These are phyloP conservation scores for Monilinia vaccinii-corymbosi DNA, from an alignment of 2,329 filamentous ascomycete species.

Conservation along the genomic window DNA sequence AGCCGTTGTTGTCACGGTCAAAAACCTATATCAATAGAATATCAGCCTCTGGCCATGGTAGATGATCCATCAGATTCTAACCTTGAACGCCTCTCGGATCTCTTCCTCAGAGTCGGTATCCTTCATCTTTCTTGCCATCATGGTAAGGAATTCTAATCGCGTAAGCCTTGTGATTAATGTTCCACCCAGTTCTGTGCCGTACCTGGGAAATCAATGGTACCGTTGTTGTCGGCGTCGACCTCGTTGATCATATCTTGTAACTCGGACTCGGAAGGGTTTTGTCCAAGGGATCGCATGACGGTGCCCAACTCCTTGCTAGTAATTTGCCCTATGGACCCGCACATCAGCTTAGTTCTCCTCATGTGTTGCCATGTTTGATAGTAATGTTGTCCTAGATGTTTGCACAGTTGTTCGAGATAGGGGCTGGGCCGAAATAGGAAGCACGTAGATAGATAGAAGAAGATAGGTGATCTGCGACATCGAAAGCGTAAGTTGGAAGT, in stretches of 20 bases:
- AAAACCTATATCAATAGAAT: slow-evolving; percentile 47
- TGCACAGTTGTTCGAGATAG: background rate
- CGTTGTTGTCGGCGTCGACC: slow-evolving; percentile 86
- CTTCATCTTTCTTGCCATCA: slow-evolving; percentile 95
- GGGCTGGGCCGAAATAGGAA: background rate
- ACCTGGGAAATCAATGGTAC: slow-evolving; percentile 88
- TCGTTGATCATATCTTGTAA: slow-evolving; percentile 93
- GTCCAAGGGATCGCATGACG: slow-evolving; percentile 82
- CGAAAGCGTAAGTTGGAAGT: slow-evolving; percentile 3
- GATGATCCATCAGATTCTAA: slow-evolving; percentile 29
- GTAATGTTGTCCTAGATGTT: background rate
- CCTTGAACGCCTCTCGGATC: slow-evolving; percentile 84
- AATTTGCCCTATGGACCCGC: slow-evolving; percentile 59
- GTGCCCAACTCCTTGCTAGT: slow-evolving; percentile 86
- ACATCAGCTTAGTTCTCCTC: background rate
- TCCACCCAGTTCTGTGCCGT: slow-evolving; percentile 29
- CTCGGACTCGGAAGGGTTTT: slow-evolving; percentile 85
- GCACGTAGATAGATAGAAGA: background rate
- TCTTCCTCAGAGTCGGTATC: slow-evolving; percentile 87
- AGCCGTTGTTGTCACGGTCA: slow-evolving; percentile 85
- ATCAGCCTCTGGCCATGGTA: slow-evolving; percentile 1
- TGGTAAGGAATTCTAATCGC: slow-evolving; percentile 72
- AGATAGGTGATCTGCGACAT: background rate
- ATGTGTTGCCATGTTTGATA: background rate
- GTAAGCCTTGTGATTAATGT: slow-evolving; percentile 24